Base-by-base conservation (phyloP, 139 green algal species). In the Gonium pectorale region DNA sequence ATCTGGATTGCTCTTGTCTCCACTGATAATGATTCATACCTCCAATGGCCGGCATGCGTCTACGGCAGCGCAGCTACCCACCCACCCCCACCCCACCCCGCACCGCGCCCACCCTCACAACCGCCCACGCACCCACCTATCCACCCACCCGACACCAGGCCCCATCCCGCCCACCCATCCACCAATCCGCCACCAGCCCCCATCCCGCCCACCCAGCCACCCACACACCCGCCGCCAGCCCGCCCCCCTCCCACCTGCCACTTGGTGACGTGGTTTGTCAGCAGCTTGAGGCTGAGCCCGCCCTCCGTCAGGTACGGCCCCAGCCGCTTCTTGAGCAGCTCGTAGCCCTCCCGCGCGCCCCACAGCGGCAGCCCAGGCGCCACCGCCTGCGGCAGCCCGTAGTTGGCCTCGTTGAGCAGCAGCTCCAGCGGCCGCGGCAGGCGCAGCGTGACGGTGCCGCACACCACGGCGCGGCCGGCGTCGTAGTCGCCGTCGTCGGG, bases 401-500 rank as follows among this genome's bases (percentile, higher is more conserved):
- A 91, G 89, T 94, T 94, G n/a, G 89, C 73, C 66, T 91, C 67
- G 87, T 92, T 90, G 24, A 94, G 67, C 63, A 92, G 52, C 33
- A 80, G 35, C 82, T 94, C 91, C 41, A 94, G 73, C 87, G 41
- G 62, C 35, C 66, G 46, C 1, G 91, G 91, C 62, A 94, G 79
- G 46, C 67, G 73, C 38, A 92, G 29, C 13, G 86, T 94, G 33
- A 92, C 89, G 27, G 79, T 91, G 54, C 87, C 89, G n/a, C 74
- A 86, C 37, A 92, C 41, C 11, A 83, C 31, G 5, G 91, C 88
- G 22, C 81, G 86, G 22, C 81, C 87, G 1, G 52, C 22, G 67
- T 94, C 91, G 40, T 90, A 88, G 7, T 46, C 67, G 22, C 59
- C 52, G 44, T 56, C 84, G 49, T 75, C 35, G 1, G 86, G 22